Evolutionary conservation across 2,329 filamentous ascomycete species (phyloP).

Genomic region (Hypoxylon sp.): DNA sequence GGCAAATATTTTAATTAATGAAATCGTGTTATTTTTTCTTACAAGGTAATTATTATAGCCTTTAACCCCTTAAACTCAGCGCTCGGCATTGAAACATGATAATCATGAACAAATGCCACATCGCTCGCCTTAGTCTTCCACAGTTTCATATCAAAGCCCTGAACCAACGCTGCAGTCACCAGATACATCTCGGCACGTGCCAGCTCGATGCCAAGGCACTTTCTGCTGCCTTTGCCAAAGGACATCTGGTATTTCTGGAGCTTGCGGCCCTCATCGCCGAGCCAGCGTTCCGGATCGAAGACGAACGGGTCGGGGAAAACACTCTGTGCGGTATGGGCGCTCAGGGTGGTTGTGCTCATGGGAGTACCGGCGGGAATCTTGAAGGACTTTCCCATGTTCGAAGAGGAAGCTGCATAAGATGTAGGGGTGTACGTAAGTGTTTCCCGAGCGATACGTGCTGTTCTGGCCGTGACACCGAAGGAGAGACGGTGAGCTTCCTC

Average conservation of each 20-base stretch:
- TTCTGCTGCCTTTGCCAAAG: constrained; percentile 38
- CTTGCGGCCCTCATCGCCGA: constrained; percentile 33
- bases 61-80: constrained; percentile 35
- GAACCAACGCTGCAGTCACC: constrained; percentile 35
- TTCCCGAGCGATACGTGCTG: constrained; percentile 33
- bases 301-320: constrained; percentile 36
- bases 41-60: constrained; percentile 33
- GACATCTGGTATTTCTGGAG: constrained; percentile 35
- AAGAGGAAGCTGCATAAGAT: constrained; percentile 34
- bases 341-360: constrained; percentile 34
- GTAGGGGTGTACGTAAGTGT: constrained; percentile 35
- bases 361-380: constrained; percentile 34
- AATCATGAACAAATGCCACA: constrained; percentile 38
- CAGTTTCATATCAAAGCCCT: constrained; percentile 38
- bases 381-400: constrained; percentile 32
- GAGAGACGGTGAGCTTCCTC: constrained; percentile 37
- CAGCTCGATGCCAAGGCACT: constrained; percentile 41
- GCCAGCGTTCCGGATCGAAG: constrained; percentile 37
- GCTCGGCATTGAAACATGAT: constrained; percentile 39
- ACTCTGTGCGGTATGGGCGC: constrained; percentile 30
- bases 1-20: constrained; percentile 19
- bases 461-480: constrained; percentile 30
- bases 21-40: constrained; percentile 30
- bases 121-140: constrained; percentile 37
- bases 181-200: constrained; percentile 40